phyloP scores from a whole-genome alignment of 2,329 filamentous ascomycete species.

The Lasiodiplodia citricola region DNA sequence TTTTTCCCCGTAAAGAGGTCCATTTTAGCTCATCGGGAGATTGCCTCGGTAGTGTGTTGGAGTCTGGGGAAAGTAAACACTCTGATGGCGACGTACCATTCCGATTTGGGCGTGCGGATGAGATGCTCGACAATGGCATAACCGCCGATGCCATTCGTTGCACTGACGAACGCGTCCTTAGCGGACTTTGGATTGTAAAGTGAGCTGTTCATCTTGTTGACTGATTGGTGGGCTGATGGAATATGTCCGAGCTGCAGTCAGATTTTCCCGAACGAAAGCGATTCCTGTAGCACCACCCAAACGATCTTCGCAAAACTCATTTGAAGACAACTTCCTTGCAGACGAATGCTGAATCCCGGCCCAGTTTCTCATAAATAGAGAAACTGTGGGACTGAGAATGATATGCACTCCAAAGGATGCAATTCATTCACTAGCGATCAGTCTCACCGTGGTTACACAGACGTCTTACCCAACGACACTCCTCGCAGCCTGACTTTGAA shows the following conservation, averaged over 20 bases:
- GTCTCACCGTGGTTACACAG: background rate
- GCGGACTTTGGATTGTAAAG: background rate
- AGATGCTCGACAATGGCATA: slow-evolving; percentile 43
- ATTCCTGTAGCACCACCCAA: background rate
- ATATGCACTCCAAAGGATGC: background rate
- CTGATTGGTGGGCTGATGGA: background rate
- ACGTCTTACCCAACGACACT: background rate
- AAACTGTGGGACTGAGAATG: background rate
- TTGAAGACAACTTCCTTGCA: background rate
- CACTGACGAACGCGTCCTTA: slow-evolving; percentile 43
- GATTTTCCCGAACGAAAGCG: background rate
- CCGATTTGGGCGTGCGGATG: slow-evolving; percentile 32
- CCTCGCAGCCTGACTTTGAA: background rate
- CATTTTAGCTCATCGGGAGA: background rate
- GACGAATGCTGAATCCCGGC: background rate
- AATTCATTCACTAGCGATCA: background rate
- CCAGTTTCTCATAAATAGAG: background rate
- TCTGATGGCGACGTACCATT: background rate
- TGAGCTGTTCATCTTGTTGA: background rate
- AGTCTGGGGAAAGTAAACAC: background rate
- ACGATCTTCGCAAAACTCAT: background rate
- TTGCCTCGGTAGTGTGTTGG: background rate
- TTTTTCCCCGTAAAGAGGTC: slow-evolving; percentile 25
- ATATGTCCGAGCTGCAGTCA: background rate
- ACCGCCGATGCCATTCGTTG: slow-evolving; percentile 44